Evolutionary conservation across 2,329 filamentous ascomycete species (phyloP).

Genomic region (Tolypocladium tundrense): DNA sequence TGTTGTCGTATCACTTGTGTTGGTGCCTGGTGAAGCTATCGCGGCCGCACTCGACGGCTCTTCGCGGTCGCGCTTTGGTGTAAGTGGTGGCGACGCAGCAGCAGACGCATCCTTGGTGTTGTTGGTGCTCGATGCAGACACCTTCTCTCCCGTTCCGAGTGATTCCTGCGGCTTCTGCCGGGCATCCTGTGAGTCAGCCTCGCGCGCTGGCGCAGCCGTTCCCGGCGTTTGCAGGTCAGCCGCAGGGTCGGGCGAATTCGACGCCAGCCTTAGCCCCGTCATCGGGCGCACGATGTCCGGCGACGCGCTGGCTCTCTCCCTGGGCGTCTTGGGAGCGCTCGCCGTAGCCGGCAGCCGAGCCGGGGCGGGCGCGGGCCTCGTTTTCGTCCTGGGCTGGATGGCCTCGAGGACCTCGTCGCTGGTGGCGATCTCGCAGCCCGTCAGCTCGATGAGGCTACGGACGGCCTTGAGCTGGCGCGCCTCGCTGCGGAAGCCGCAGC

Average conservation of each 20-base stretch:
- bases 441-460: slow-evolving; percentile 59
- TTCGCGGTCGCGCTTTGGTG: not conserved
- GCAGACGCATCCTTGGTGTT: not conserved
- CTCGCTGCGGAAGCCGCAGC: slow-evolving; percentile 68
- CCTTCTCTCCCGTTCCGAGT: slow-evolving; percentile 1
- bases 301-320: slow-evolving; percentile 7
- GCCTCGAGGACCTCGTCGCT: slow-evolving; percentile 45
- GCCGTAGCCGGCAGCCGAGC: not conserved
- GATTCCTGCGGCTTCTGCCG: slow-evolving; percentile 9
- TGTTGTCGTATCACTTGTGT: not conserved
- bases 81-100: not conserved
- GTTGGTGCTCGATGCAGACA: not conserved
- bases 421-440: slow-evolving; percentile 58
- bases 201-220: not conserved
- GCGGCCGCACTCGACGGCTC: not conserved
- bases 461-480: slow-evolving; percentile 61
- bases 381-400: slow-evolving; percentile 9
- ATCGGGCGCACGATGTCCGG: slow-evolving; percentile 21
- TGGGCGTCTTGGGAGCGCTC: not conserved
- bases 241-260: not conserved
- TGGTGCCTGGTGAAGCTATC: not conserved
- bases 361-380: not conserved
- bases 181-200: slow-evolving; percentile 6
- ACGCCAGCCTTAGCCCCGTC: slow-evolving; percentile 17
- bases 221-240: not conserved